Conservation (phyloP, 441 rosid species). For the Rhodomyrtus psidioides region DNA sequence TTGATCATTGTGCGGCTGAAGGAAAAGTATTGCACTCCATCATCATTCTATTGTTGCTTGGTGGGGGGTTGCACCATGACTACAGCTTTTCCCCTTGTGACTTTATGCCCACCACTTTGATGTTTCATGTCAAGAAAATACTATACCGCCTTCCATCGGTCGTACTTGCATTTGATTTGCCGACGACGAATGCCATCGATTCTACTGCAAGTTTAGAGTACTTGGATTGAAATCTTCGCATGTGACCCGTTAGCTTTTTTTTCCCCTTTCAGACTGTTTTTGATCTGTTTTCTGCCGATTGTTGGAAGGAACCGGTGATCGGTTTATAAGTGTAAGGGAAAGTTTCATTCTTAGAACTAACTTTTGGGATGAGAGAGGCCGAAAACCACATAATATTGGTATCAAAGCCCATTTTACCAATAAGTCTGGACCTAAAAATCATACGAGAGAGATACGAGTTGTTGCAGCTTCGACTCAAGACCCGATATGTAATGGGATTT, state of each 20-base stretch:
- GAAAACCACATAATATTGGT: too few species aligned
- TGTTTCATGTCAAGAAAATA: background rate
- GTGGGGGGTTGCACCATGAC: background rate
- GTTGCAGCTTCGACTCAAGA: too few species aligned
- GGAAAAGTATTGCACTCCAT: background rate
- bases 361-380: too few species aligned
- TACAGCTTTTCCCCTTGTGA: background rate
- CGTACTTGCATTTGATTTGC: background rate
- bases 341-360: too few species aligned
- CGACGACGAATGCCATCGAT: background rate
- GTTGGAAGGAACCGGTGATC: background rate
- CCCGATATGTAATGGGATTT: too few species aligned
- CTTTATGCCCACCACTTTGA: background rate
- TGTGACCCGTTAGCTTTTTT: background rate
- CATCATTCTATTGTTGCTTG: background rate
- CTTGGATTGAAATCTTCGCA: background rate
- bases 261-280: background rate
- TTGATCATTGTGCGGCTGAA: background rate
- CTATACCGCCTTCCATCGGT: background rate
- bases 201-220: background rate
- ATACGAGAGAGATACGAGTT: too few species aligned
- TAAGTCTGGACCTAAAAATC: too few species aligned
- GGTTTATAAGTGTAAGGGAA: too few species aligned
- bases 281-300: too few species aligned
- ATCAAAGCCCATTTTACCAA: too few species aligned